Evolutionary conservation across 345 rosid species (phyloP), one percentile per base, ranked within the genome.

Genomic region (Bruguiera gymnorhiza): DNA sequence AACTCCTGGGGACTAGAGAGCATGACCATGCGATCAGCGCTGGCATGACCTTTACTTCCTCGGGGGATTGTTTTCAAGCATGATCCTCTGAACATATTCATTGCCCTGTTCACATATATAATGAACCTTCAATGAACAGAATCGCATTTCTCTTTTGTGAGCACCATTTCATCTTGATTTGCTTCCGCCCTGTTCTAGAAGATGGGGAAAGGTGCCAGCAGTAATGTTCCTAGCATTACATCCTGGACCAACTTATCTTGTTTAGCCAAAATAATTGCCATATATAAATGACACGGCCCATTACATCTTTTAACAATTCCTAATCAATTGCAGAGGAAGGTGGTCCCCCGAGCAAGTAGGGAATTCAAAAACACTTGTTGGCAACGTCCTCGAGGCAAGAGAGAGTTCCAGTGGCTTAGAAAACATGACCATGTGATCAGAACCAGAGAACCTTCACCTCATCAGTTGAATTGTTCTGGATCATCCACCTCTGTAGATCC

Each of bases 371-470:
- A 24, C 69, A 78, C 16, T 62, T 73, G 4, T 73, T 51, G 0
- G 71, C 82, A 43, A 75, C 26, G 57, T 78, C 73, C 59, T 11
- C 36, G 57, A 82, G 87, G 69, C 53, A 69, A 46, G 59, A 68
- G 60, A 77, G 1, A 81, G 67, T 34, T 83, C 81, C 1, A 48
- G 39, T 11, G 84, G 80, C 58, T 78, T 79, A 8, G 83, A 71
- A 50, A 76, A 31, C 86, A 83, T 78, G 31, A 66, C 71, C 86
- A 82, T 86, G 56, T 84, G 85, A 73, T 84, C 85, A 10, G 85
- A 76, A 20, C 74, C 85, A 8, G 72, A 6, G 55, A 81, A 59
- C 29, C 77, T 57, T 79, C 15, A 70, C 76, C 34, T 81, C 80
- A 23, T 73, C 74, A 1, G 71, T 36, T 3, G 88, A 84, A 58